Base-by-base conservation (phyloP, 352 stramenopile species). In the Pythium dissimile region DNA sequence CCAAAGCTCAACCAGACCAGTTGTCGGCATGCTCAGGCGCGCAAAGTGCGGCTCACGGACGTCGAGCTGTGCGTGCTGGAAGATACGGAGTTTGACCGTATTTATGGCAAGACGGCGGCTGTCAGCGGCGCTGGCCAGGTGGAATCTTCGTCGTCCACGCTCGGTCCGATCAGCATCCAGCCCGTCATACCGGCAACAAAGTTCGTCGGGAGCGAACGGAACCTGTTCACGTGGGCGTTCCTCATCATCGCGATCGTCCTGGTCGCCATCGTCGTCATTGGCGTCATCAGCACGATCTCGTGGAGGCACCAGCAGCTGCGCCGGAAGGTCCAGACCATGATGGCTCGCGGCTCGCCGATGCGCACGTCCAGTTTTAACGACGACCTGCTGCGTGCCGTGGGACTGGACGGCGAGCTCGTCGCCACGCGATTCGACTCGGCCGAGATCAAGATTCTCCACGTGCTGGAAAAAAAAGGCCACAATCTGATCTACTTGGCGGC, bases 401-500 rank as follows among this genome's bases (percentile, higher is more conserved):
- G 64, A 0, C 34, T 69, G 6, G 54, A 72, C 7, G 60, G 58
- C 9, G 52, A 62, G 18, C 27, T 72, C n/a, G 28, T 53, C 5
- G 51, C 54, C 1, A 62, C 51, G 42, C 59, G 60, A 21, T 58
- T 65, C 16, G 35, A 59, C 27, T 39, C 48, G n/a, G 77, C 84
- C n/a, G 76, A 90, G 34, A 67, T 92, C 38, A 89, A 75, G 35
- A 86, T 86, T 38, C 51, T 88, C 46, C 73, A 75, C 5, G 65
- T 84, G 50, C 43, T 91, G 21, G 75, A 71, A 9, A 86, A 87
- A 48, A 78, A 73, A 32, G 74, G 79, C 9, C 88, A 71, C 24
- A 78, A 78, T 10, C 72, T 92, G 44, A 64, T 94, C 16, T 89
- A 72, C 67, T 64, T 86, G 16, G 84, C 71, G 0, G 75, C 82